These are phyloP conservation scores for Claviceps purpurea DNA, from an alignment of 2,329 filamentous ascomycete genomes.

Conservation along the genomic window DNA sequence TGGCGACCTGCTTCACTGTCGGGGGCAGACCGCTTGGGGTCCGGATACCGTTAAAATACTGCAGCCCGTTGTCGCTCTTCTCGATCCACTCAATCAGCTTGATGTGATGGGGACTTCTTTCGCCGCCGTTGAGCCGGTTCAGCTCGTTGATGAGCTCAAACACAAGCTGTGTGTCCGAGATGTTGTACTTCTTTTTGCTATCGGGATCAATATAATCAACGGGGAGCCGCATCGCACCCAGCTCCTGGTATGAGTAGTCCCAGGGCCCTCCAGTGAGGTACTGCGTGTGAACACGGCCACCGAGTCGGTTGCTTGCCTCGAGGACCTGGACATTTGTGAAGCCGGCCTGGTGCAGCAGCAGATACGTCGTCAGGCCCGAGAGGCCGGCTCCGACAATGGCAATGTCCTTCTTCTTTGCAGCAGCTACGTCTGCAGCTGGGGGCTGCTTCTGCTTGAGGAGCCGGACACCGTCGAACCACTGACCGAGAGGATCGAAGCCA, in stretches of 20 bases:
- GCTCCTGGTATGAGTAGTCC: conserved; percentile 55
- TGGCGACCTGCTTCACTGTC: conserved; percentile 31
- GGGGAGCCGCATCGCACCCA: conserved; percentile 54
- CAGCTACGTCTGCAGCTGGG: conserved; percentile 16
- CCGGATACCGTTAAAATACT: conserved; percentile 32
- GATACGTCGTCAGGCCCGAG: conserved; percentile 47
- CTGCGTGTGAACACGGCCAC: conserved; percentile 49
- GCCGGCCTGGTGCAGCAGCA: conserved; percentile 33
- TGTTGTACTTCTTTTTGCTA: conserved; percentile 39
- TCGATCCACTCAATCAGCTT: conserved; percentile 53
- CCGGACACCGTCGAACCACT: conserved; percentile 54
- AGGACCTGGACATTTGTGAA: conserved; percentile 48
- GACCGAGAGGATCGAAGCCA: conserved; percentile 33
- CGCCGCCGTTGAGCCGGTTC: conserved; percentile 44
- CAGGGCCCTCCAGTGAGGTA: conserved; percentile 46
- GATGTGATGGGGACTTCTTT: conserved; percentile 29
- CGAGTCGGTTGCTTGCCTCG: conserved; percentile 46
- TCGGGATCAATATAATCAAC: conserved; percentile 34
- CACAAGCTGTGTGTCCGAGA: conserved; percentile 50
- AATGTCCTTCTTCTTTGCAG: conserved; percentile 31
- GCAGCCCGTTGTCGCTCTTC: conserved; percentile 37
- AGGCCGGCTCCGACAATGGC: conserved; percentile 55
- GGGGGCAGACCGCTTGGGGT: conserved; percentile 39
- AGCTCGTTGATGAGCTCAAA: conserved; percentile 49
- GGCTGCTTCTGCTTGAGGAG: conserved; percentile 42